Percentiles rank a stretch among this genome's conserved stretches.
Conservation (phyloP, 2,329 filamentous ascomycete genomes). For the Cladophialophora bantiana region DNA sequence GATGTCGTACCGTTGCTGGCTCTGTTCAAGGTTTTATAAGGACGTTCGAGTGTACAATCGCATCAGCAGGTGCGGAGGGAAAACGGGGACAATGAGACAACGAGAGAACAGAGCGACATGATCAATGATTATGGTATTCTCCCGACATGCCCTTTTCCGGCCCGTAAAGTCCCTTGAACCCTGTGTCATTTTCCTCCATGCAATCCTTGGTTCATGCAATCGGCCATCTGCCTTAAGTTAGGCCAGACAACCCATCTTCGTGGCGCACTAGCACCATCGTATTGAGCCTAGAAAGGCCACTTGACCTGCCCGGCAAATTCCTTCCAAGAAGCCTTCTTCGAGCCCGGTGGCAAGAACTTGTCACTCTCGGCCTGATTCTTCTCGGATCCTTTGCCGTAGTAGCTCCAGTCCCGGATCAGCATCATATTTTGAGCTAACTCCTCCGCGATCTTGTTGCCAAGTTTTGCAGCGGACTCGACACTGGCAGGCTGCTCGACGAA, state of each 20-base stretch:
- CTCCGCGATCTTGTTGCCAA: slow-evolving; percentile 52
- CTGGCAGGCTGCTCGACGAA: slow-evolving; percentile 47
- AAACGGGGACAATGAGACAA: not conserved
- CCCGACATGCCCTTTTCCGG: not conserved
- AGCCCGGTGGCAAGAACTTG: slow-evolving; percentile 28
- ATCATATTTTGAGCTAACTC: slow-evolving; percentile 63
- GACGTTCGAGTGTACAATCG: not conserved
- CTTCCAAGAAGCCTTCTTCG: slow-evolving; percentile 32
- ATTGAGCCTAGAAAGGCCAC: slow-evolving; percentile 19
- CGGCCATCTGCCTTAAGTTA: not conserved
- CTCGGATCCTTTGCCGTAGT: slow-evolving; percentile 55
- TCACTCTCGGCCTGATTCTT: slow-evolving; percentile 37
- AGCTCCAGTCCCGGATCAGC: slow-evolving; percentile 60
- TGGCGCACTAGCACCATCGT: slow-evolving; percentile 2
- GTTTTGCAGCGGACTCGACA: slow-evolving; percentile 51
- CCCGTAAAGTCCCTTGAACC: not conserved
- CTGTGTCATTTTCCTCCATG: not conserved
- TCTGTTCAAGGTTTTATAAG: not conserved
- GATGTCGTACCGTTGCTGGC: not conserved
- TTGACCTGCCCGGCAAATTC: slow-evolving; percentile 28
- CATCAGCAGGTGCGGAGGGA: not conserved
- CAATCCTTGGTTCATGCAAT: not conserved
- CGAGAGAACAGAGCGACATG: not conserved
- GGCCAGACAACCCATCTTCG: not conserved
- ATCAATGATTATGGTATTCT: not conserved